A percentile compares a stretch with the other conserved stretches of the same genome.
Evolutionary conservation across 441 rosid genomes (phyloP).

Genomic region (Arabidopsis hybrid): DNA sequence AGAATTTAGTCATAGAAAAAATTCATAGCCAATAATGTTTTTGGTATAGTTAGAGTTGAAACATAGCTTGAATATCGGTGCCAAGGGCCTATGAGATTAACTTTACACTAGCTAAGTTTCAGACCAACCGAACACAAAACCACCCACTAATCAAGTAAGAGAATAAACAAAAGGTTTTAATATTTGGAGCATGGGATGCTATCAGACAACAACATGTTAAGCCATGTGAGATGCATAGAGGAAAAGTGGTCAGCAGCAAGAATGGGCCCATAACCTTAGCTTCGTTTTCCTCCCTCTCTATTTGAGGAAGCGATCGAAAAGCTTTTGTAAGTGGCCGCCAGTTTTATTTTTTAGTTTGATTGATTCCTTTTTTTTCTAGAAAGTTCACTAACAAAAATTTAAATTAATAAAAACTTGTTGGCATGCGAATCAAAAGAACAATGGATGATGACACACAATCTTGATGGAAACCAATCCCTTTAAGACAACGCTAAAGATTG

Average conservation of each 20-base stretch:
- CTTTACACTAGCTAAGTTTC: conserved; percentile 20
- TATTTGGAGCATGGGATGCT: conserved; percentile 29
- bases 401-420: background rate
- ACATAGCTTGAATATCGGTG: background rate
- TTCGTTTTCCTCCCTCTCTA: background rate
- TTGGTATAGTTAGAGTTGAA: background rate
- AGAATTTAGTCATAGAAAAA: background rate
- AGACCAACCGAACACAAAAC: conserved; percentile 25
- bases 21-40: background rate
- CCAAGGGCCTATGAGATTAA: conserved; percentile 12
- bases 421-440: conserved; percentile 29
- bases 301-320: conserved; percentile 12
- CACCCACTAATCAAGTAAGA: background rate
- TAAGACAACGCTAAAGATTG: conserved; percentile 34
- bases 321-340: conserved; percentile 30
- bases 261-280: conserved; percentile 35
- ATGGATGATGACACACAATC: conserved; percentile 39
- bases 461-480: conserved; percentile 19
- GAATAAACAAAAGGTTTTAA: background rate
- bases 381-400: background rate
- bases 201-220: conserved; percentile 36
- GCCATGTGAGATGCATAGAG: conserved; percentile 43
- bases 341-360: background rate
- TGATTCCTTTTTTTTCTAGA: conserved; percentile 11
- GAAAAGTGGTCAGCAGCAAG: conserved; percentile 32